phyloP scores from a whole-genome alignment of 73 alveolate genomes.

The Stentor coeruleus region DNA sequence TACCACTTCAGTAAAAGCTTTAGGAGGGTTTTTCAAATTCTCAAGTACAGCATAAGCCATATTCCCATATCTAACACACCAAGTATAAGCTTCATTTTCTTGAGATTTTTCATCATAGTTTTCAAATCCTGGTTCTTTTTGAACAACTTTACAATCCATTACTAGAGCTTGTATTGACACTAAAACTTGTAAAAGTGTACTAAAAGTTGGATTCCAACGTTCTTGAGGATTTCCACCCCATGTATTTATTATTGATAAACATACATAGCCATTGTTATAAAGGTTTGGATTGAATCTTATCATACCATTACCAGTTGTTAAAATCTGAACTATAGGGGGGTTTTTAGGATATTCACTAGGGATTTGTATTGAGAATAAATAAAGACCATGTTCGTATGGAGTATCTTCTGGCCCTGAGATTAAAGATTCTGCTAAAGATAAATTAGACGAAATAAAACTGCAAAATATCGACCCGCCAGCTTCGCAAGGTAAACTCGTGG shows the following conservation, averaged over 20 bases:
- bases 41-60: constrained; percentile 82
- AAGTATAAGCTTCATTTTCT: constrained; percentile 87
- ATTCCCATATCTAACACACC: constrained; percentile 79
- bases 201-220: constrained; percentile 90
- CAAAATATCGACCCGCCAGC: constrained; percentile 46
- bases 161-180: constrained; percentile 88
- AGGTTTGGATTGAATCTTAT: constrained; percentile 93
- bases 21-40: constrained; percentile 76
- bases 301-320: constrained; percentile 89
- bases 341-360: constrained; percentile 83
- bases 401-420: constrained; percentile 91
- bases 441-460: constrained; percentile 44
- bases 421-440: constrained; percentile 54
- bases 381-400: constrained; percentile 96
- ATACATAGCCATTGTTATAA: constrained; percentile 91
- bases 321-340: constrained; percentile 85
- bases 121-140: constrained; percentile 94
- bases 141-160: constrained; percentile 92
- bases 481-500: constrained; percentile 46
- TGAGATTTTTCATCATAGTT: constrained; percentile 81
- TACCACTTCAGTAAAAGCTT: too few species aligned
- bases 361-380: constrained; percentile 78
- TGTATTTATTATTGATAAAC: constrained; percentile 84
- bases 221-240: constrained; percentile 95
- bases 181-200: constrained; percentile 81